phyloP scores from a whole-genome alignment of 805 yeast genomes.

The Lipomyces sp. region DNA sequence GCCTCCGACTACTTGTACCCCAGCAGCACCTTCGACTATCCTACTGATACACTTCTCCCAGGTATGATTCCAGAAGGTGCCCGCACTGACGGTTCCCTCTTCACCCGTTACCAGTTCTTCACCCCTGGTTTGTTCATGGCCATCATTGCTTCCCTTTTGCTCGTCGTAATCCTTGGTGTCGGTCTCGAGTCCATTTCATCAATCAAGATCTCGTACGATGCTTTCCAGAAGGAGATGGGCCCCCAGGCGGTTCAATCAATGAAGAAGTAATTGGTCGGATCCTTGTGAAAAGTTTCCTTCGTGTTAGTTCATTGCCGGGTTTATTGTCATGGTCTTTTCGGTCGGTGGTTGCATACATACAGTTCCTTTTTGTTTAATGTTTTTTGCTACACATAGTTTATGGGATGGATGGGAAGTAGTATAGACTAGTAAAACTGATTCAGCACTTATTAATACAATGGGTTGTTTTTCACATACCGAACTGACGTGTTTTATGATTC shows the following conservation, averaged over 20 bases:
- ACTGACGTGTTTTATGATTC: too few relatives aligned
- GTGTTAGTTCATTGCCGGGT: neutral
- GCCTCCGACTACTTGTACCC: conserved; percentile 22
- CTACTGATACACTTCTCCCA: conserved; percentile 28
- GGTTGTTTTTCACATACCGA: neutral
- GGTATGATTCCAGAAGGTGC: conserved; percentile 36
- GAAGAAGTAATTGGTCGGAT: conserved; percentile 24
- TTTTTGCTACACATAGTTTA: conserved; percentile 19
- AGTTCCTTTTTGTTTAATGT: conserved; percentile 13
- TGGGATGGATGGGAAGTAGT: conserved; percentile 31
- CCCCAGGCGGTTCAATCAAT: conserved; percentile 29
- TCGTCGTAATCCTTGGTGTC: conserved; percentile 59
- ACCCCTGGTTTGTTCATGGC: conserved; percentile 83
- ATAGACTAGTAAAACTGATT: conserved; percentile 11
- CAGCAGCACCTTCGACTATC: conserved; percentile 30
- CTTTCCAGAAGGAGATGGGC: conserved; percentile 64
- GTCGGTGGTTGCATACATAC: conserved; percentile 22
- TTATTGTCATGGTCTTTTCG: conserved; percentile 9
- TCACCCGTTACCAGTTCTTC: conserved; percentile 70
- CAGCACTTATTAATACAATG: conserved; percentile 1
- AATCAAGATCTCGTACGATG: conserved; percentile 76
- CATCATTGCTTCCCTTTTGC: conserved; percentile 64
- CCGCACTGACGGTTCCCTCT: conserved; percentile 49
- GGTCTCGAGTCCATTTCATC: conserved; percentile 76
- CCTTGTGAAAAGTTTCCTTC: conserved; percentile 9